phyloP scores from a whole-genome alignment of 306 rosid genomes.

The Ammopiptanthus mongolicus region DNA sequence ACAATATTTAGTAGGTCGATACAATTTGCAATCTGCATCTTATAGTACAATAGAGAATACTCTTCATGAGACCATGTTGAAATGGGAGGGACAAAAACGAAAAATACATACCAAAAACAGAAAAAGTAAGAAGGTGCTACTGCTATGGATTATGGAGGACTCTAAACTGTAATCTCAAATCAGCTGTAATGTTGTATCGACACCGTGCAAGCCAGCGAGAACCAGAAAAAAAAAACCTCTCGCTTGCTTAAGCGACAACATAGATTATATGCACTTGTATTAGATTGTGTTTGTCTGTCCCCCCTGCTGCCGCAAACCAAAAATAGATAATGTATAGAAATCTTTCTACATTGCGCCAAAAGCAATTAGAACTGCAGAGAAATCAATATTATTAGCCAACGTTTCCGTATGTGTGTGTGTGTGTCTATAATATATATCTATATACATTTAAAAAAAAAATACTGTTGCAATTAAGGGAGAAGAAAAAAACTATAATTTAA shows the following conservation, averaged over 20 bases:
- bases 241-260: conserved; percentile 14
- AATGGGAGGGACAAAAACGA: not conserved
- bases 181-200: conserved; percentile 12
- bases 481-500: not conserved
- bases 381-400: conserved; percentile 26
- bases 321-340: conserved; percentile 12
- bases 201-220: conserved; percentile 17
- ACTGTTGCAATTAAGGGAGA: not conserved
- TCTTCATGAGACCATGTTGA: conserved; percentile 19
- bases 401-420: too few species aligned
- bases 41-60: conserved; percentile 15
- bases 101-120: not conserved
- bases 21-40: conserved; percentile 15
- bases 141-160: not conserved
- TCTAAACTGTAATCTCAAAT: conserved; percentile 17
- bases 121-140: not conserved
- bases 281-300: not conserved
- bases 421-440: too few species aligned
- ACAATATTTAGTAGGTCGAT: conserved; percentile 14
- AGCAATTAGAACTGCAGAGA: conserved; percentile 66
- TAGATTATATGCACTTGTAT: conserved; percentile 13
- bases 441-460: not conserved
- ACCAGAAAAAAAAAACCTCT: conserved; percentile 16
- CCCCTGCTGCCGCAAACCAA: conserved; percentile 16
- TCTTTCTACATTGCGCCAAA: conserved; percentile 49